Base-by-base conservation (phyloP, 2,329 filamentous ascomycete genomes). In the Septoria linicola region DNA sequence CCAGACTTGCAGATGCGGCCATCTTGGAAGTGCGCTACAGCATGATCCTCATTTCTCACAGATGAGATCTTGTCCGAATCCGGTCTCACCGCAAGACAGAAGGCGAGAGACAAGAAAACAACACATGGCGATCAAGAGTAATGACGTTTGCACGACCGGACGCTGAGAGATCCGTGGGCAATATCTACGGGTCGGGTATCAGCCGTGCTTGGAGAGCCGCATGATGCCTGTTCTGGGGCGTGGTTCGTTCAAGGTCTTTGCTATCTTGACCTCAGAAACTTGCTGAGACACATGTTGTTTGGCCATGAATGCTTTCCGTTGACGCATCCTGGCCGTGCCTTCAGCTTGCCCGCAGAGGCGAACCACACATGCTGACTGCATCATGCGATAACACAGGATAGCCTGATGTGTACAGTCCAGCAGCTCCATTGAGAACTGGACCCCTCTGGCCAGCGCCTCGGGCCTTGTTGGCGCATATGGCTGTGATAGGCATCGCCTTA, bases 371-470 rank as follows among this genome's bases (percentile, higher is more conserved):
- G 41, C 30, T 27, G 23, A 23, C 7, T n/a, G 31, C 31, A 34
- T 13, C 6, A n/a, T 34, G 31, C 31, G 31, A 34, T 34, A 34
- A 7, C 4, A 34, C 31, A 34, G 5, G 11, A 34, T 8, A 25
- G 5, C 41, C 41, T 32, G 8, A 23, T 34, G 25, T 16, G 10
- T 11, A 23, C 13, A 20, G 16, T 32, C 41, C 41, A 14, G 13
- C 16, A 34, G 16, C 14, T 34, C 31, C 31, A n/a, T 13, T 4
- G 31, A 4, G 14, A 34, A 34, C 16, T 36, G 20, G 42, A 19
- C 42, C 20, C 13, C 20, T 47, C 34, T 47, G 23, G 44, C 44
- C 44, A 41, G 44, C 44, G 44, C 44, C 44, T 48, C 44, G 44
- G 42, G 27, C 21, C 36, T 31, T 20, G n/a, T 25, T 21, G 19